Evolutionary conservation across 306 rosid genomes (phyloP).

Genomic region (Vigna radiata): DNA sequence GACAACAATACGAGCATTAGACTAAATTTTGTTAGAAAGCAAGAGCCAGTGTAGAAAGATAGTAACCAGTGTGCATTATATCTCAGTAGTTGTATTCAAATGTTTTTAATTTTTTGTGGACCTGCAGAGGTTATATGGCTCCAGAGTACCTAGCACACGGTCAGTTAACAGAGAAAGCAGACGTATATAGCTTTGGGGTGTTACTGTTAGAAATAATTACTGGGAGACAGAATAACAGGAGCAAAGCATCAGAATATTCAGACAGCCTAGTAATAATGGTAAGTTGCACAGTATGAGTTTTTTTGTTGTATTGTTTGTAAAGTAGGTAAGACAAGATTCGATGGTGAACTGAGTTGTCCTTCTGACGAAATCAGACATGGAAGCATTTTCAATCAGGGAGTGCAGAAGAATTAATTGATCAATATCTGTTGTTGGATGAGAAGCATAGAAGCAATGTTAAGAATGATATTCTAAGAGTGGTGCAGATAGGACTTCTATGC

Average conservation of each 20-base stretch:
- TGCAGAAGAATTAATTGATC: conserved; percentile 60
- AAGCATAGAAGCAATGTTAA: conserved; percentile 38
- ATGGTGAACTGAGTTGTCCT: conserved; percentile 17
- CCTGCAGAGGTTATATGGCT: conserved; percentile 81
- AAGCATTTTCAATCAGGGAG: conserved; percentile 68
- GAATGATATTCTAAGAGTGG: conserved; percentile 64
- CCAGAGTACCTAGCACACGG: conserved; percentile 90
- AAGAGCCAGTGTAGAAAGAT: not conserved
- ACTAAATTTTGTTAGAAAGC: not conserved
- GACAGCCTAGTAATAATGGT: conserved; percentile 68
- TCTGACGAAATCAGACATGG: conserved; percentile 66
- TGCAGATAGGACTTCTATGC: conserved; percentile 76
- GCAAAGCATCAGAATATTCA: conserved; percentile 65
- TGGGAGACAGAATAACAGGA: conserved; percentile 68
- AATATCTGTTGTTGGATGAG: conserved; percentile 57
- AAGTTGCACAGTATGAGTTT: conserved; percentile 18
- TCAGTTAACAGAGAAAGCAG: conserved; percentile 78
- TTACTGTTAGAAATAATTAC: conserved; percentile 65
- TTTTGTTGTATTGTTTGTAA: conserved; percentile 8
- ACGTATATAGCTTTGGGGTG: conserved; percentile 78
- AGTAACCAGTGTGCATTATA: not conserved
- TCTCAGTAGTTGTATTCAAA: not conserved
- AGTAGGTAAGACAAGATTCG: not conserved
- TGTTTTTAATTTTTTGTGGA: not conserved
- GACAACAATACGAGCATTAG: not conserved